These are phyloP conservation scores for Nemania serpens DNA, from an alignment of 2,329 filamentous ascomycete species.

Conservation along the genomic window DNA sequence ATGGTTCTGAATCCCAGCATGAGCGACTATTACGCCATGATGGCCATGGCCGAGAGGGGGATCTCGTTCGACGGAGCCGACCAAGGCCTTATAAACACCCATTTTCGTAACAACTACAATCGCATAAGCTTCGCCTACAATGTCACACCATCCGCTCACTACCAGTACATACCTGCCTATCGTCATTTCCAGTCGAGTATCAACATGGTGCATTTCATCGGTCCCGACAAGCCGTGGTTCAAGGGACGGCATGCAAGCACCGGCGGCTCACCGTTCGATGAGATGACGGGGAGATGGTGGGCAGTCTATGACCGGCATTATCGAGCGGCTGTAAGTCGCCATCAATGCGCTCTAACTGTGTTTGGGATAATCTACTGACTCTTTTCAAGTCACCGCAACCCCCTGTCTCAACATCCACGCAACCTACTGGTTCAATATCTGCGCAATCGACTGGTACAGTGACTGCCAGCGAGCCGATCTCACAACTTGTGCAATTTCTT, in stretches of 20 bases:
- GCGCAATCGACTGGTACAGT: neutral
- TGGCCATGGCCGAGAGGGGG: constrained; percentile 80
- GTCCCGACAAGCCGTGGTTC: constrained; percentile 86
- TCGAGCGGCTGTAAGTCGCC: constrained; percentile 51
- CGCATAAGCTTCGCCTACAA: constrained; percentile 95
- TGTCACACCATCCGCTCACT: constrained; percentile 93
- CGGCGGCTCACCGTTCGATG: constrained; percentile 71
- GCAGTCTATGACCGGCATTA: constrained; percentile 90
- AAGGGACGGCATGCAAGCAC: constrained; percentile 60
- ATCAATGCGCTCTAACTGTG: constrained; percentile 3
- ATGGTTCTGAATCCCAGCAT: constrained; percentile 88
- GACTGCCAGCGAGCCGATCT: constrained; percentile 12
- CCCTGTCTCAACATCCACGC: constrained; percentile 6
- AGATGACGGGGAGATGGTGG: constrained; percentile 91
- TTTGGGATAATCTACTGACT: constrained; percentile 27
- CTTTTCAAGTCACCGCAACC: constrained; percentile 27
- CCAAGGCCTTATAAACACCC: constrained; percentile 92
- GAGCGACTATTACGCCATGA: constrained; percentile 84
- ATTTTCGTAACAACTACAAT: constrained; percentile 84
- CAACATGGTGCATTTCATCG: constrained; percentile 93
- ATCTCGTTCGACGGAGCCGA: constrained; percentile 97
- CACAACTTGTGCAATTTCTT: constrained; percentile 55
- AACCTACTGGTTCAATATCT: neutral
- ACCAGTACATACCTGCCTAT: constrained; percentile 96
- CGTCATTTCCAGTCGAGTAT: constrained; percentile 90